Percentiles rank a stretch among this genome's conserved stretches.
phyloP scores from a whole-genome alignment of 1,139 yeast species.

The Debaryomyces nepalensis region DNA sequence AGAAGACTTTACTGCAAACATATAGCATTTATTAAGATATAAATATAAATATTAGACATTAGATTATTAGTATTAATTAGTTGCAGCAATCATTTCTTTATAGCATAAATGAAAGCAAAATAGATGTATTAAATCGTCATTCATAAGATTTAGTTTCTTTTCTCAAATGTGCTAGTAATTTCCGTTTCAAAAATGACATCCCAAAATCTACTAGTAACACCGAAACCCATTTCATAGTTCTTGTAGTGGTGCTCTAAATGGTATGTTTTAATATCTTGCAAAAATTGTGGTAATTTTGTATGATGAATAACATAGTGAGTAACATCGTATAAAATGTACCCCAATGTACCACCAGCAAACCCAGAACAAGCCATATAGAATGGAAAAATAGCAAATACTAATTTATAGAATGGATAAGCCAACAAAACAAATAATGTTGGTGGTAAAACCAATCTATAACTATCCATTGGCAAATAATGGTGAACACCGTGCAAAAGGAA shows the following conservation, averaged over 20 bases:
- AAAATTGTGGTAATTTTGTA: conserved; percentile 70
- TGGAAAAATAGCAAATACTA: conserved; percentile 46
- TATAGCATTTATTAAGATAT: conserved; percentile 6
- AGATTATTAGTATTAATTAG: not conserved
- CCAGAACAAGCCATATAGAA: conserved; percentile 55
- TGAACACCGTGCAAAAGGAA: conserved; percentile 94
- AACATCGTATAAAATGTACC: conserved; percentile 88
- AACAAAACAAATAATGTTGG: conserved; percentile 72
- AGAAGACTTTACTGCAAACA: conserved; percentile 15
- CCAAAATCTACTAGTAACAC: conserved; percentile 94
- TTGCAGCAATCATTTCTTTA: not conserved
- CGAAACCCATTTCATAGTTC: conserved; percentile 94
- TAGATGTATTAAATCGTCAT: conserved; percentile 4
- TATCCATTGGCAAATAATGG: conserved; percentile 97
- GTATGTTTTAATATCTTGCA: conserved; percentile 80
- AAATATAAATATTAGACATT: conserved; percentile 5
- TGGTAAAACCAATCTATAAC: conserved; percentile 90
- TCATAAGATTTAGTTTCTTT: conserved; percentile 27
- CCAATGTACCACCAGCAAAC: conserved; percentile 94
- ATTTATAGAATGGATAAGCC: conserved; percentile 48
- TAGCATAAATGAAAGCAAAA: conserved; percentile 2
- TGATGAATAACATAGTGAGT: conserved; percentile 90
- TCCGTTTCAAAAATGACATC: conserved; percentile 85
- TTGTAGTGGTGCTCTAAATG: conserved; percentile 98
- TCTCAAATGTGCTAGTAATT: conserved; percentile 41